Conservation (phyloP, 2,329 filamentous ascomycete species). For the Diplocarpon rosae region DNA sequence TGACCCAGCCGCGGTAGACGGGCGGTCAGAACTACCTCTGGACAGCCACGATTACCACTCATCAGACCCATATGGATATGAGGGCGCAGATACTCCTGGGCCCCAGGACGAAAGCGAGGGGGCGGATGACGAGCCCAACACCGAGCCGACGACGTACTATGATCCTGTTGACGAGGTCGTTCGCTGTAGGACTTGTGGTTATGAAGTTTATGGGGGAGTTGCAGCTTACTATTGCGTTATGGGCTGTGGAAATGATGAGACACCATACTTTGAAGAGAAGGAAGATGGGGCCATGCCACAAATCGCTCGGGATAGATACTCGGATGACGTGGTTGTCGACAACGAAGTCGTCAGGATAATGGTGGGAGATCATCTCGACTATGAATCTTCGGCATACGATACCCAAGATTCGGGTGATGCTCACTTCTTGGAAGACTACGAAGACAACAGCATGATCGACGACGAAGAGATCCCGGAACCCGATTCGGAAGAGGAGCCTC, state of each 20-base stretch:
- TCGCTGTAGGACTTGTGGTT: conserved; percentile 17
- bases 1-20: no score
- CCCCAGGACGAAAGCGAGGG: neutral
- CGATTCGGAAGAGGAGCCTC: conserved; percentile 6
- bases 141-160: conserved; percentile 1
- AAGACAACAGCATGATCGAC: conserved; percentile 21
- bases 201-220: conserved; percentile 18
- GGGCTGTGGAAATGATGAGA: no score
- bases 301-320: conserved; percentile 6
- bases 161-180: conserved; percentile 13
- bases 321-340: conserved; percentile 6
- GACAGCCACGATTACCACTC: no score
- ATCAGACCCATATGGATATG: no score
- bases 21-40: no score
- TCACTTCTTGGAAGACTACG: conserved; percentile 18
- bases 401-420: conserved; percentile 16
- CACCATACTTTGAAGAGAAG: conserved; percentile 13
- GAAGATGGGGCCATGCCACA: conserved; percentile 1
- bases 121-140: neutral
- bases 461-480: conserved; percentile 8
- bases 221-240: conserved; percentile 10
- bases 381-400: conserved; percentile 23
- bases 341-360: neutral
- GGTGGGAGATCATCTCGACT: conserved; percentile 17
- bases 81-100: no score